Evolutionary conservation across 345 rosid species (phyloP).

Genomic region (Dovyalis caffra): DNA sequence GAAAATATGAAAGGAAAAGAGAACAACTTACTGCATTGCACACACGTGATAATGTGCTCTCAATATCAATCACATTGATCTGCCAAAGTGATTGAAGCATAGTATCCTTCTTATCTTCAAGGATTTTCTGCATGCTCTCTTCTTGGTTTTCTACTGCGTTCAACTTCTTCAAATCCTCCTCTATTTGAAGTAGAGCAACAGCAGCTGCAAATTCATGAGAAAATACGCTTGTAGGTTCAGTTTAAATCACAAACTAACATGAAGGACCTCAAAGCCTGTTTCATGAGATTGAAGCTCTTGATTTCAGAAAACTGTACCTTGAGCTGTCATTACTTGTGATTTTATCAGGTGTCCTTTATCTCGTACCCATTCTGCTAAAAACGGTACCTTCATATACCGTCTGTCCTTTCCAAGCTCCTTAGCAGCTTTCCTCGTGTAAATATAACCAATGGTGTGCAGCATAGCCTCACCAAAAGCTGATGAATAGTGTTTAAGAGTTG

Average conservation of each 20-base stretch:
- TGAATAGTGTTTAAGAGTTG: constrained; percentile 1
- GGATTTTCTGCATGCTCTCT: constrained; percentile 59
- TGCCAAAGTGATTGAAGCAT: constrained; percentile 95
- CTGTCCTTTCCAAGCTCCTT: constrained; percentile 87
- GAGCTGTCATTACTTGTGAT: constrained; percentile 96
- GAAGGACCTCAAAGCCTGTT: neutral
- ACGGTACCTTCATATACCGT: constrained; percentile 85
- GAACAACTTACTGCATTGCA: constrained; percentile 65
- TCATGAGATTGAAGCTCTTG: neutral
- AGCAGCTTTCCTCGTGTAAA: constrained; percentile 87
- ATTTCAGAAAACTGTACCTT: constrained; percentile 47
- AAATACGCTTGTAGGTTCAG: neutral
- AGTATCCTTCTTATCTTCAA: constrained; percentile 73
- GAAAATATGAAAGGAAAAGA: constrained; percentile 8
- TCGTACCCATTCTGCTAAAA: constrained; percentile 98
- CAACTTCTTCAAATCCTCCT: constrained; percentile 75
- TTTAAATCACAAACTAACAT: neutral
- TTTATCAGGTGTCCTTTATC: constrained; percentile 88
- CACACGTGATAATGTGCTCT: constrained; percentile 76
- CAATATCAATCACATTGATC: constrained; percentile 90
- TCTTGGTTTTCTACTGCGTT: constrained; percentile 65
- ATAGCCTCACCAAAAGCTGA: constrained; percentile 97
- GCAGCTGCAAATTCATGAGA: constrained; percentile 53
- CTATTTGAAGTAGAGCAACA: constrained; percentile 71
- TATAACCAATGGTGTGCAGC: constrained; percentile 92